Evolutionary conservation across 1,139 yeast genomes (phyloP).

Genomic region (Pichia sp.): DNA sequence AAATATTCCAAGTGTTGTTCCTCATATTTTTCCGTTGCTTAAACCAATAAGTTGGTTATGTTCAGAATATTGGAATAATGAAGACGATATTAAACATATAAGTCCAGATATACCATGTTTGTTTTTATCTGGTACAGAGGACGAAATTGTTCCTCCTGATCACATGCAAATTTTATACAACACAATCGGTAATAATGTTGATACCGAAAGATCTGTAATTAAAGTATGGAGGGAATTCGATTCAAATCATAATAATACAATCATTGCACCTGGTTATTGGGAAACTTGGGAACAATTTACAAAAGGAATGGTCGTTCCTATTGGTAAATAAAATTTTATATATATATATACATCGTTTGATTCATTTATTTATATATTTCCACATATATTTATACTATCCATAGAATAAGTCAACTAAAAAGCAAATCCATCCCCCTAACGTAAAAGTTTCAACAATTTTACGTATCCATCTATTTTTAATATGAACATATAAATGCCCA

Average conservation of each 20-base stretch:
- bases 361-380: too few relatives aligned
- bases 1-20: constrained; percentile 71
- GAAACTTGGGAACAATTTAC: constrained; percentile 54
- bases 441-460: constrained; percentile 43
- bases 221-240: constrained; percentile 50
- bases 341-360: too few relatives aligned
- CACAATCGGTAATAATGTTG: constrained; percentile 36
- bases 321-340: constrained; percentile 16
- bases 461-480: constrained; percentile 44
- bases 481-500: constrained; percentile 50
- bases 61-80: constrained; percentile 82
- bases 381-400: constrained; percentile 39
- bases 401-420: constrained; percentile 49
- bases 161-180: constrained; percentile 67
- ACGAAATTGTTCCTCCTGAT: constrained; percentile 85
- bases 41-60: constrained; percentile 55
- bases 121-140: constrained; percentile 66
- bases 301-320: constrained; percentile 25
- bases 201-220: constrained; percentile 5
- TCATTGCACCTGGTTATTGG: constrained; percentile 72
- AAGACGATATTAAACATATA: constrained; percentile 47
- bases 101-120: constrained; percentile 57
- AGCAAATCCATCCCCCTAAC: constrained; percentile 69
- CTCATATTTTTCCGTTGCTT: constrained; percentile 70
- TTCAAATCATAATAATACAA: constrained; percentile 77